phyloP scores from a whole-genome alignment of 2,329 filamentous ascomycete genomes.

The Sporothrix protearum region DNA sequence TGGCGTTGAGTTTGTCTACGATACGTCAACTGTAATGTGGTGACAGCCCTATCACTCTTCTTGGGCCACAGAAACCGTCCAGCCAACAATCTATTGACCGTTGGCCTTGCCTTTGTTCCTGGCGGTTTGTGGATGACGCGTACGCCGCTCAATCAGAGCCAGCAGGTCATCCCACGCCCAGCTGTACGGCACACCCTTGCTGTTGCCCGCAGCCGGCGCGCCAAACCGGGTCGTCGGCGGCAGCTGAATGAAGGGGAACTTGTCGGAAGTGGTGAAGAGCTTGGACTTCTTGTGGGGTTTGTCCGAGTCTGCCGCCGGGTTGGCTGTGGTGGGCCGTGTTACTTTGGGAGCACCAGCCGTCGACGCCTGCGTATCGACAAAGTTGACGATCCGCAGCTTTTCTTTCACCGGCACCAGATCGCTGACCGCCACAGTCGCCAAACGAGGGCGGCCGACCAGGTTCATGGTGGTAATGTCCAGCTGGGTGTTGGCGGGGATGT shows the following conservation, averaged over 20 bases:
- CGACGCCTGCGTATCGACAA: slow-evolving; percentile 24
- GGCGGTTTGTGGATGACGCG: slow-evolving; percentile 6
- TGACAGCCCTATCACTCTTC: background rate
- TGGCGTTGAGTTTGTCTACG: background rate
- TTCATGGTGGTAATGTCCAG: slow-evolving; percentile 56
- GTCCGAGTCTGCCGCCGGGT: background rate
- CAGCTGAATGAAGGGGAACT: slow-evolving; percentile 40
- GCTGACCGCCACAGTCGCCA: slow-evolving; percentile 35
- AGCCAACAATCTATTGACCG: background rate
- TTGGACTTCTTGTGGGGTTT: slow-evolving; percentile 2
- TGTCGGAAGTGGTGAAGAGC: background rate
- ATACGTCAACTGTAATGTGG: background rate
- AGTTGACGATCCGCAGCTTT: slow-evolving; percentile 41
- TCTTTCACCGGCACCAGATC: slow-evolving; percentile 36
- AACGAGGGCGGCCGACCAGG: slow-evolving; percentile 51
- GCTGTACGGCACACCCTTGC: slow-evolving; percentile 30
- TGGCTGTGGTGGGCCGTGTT: slow-evolving; percentile 28
- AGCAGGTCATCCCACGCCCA: slow-evolving; percentile 40
- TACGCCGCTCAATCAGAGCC: slow-evolving; percentile 28
- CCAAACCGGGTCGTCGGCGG: slow-evolving; percentile 34
- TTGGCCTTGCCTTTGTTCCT: background rate
- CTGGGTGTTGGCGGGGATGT: slow-evolving; percentile 44
- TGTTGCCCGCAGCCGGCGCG: slow-evolving; percentile 27
- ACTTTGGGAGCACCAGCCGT: background rate
- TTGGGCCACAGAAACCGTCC: background rate